Base-by-base conservation (phyloP, 2,329 filamentous ascomycete genomes). In the Sporothrix variecibatus region DNA sequence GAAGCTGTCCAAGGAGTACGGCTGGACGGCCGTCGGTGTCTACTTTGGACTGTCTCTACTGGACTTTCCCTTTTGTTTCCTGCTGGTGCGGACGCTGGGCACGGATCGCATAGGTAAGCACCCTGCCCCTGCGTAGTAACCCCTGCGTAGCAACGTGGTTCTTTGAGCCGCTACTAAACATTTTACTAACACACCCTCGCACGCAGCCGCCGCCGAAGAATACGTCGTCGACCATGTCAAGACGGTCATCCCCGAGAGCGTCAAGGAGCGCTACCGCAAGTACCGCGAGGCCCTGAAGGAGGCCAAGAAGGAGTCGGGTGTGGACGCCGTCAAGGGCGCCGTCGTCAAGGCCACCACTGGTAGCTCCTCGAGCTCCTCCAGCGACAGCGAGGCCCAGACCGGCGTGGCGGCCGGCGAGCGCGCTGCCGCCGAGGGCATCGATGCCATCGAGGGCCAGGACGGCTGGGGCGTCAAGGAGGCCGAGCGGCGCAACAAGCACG, bases 51-150 rank as follows among this genome's bases (percentile, higher is more conserved):
- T 99, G 72, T 95, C 93, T 58, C 92, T 93, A 51, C 84, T 97
- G 71, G 96, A 99, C 83, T 97, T 98, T 77, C 96, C 96, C 0
- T 93, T 98, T 81, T 98, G 95, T 84, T 99, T 97, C 84, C 83
- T 97, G 72, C 90, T 96, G 11, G 96, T 99, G 65, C 89, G 92
- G 74, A 85, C 91, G 71, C 87, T 97, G 1, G 96, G 96, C 20
- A 93, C 93, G 0, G 96, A 99, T 34, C 89, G 89, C 73, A 96
- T 99, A 79, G 95, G 94, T 87, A 83, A 85, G 85, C 86, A 40
- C 31, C 3, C 26, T 15, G 26, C 12, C n/a, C n/a, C n/a, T n/a
- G n/a, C n/a, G n/a, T n/a, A n/a, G n/a, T n/a, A n/a, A n/a, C n/a
- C n/a, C n/a, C n/a, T 4, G 34, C 34, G 34, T 34, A 34, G 34